Percentiles rank a stretch among this genome's conserved stretches.
Conservation (phyloP, 1,284 basidiomycete species). For the Marasmius oreades region DNA sequence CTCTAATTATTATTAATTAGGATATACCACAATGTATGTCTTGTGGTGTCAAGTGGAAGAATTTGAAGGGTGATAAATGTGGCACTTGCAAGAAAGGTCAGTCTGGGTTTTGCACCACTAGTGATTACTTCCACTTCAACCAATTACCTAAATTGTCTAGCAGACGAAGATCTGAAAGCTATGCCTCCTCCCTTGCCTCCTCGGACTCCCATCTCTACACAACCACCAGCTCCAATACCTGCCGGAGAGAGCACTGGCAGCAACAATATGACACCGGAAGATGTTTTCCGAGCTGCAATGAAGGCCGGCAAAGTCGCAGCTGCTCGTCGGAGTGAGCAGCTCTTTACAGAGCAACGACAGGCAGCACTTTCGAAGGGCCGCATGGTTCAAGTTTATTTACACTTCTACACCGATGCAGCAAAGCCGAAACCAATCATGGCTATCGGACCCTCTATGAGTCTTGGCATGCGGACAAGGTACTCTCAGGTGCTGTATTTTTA, state of each 20-base stretch:
- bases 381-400: neutral
- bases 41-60: neutral
- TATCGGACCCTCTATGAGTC: neutral
- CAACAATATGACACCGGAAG: neutral
- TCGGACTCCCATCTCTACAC: neutral
- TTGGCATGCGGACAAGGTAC: neutral
- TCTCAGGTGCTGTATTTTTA: neutral
- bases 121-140: neutral
- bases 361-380: neutral
- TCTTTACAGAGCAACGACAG: neutral
- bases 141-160: neutral
- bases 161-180: neutral
- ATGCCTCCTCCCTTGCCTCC: neutral
- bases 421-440: neutral
- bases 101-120: too few relatives aligned
- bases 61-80: neutral
- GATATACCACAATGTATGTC: neutral
- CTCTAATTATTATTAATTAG: neutral
- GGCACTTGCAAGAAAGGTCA: neutral
- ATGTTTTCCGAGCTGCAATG: neutral
- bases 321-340: neutral
- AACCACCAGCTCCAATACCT: neutral
- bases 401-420: neutral
- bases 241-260: neutral
- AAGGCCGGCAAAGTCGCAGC: neutral